These are phyloP conservation scores for Aegilops bicornis DNA, from an alignment of 176 grass and related monocot species.

Conservation along the genomic window DNA sequence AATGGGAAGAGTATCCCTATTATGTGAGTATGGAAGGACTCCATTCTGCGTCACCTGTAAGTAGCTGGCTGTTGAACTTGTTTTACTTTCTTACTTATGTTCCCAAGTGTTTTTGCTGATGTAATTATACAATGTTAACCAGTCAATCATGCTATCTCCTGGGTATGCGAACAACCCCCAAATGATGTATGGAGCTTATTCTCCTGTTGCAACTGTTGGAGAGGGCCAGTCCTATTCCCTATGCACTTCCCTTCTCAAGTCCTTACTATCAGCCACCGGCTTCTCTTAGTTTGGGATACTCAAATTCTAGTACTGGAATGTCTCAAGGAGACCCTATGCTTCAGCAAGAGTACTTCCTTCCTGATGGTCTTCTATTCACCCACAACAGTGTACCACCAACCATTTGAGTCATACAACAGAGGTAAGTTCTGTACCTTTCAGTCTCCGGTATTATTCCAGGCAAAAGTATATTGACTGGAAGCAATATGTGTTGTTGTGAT, in stretches of 20 bases:
- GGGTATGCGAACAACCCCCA: conserved; percentile 71
- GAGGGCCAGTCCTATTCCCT: conserved; percentile 63
- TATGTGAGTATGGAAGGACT: conserved; percentile 71
- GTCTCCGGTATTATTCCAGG: conserved; percentile 4
- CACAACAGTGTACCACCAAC: conserved; percentile 61
- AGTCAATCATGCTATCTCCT: conserved; percentile 58
- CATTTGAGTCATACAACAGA: conserved; percentile 63
- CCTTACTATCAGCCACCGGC: conserved; percentile 69
- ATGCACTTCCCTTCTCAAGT: conserved; percentile 55
- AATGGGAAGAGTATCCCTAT: conserved; percentile 73
- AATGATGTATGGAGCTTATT: conserved; percentile 77
- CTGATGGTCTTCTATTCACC: conserved; percentile 64
- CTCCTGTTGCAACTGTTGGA: conserved; percentile 57
- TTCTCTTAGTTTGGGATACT: conserved; percentile 65
- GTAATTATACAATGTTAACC: conserved; percentile 66
- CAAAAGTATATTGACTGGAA: conserved; percentile 13
- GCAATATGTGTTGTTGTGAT: neutral
- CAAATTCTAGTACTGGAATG: conserved; percentile 50
- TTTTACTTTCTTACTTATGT: conserved; percentile 13
- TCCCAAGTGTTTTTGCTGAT: conserved; percentile 30
- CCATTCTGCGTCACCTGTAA: conserved; percentile 66
- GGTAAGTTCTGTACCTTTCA: conserved; percentile 30
- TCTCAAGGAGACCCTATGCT: conserved; percentile 69
- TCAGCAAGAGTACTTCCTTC: conserved; percentile 65
- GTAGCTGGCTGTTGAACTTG: conserved; percentile 6